Base-by-base conservation (phyloP, 805 yeast species). In the Hanseniaspora meyeri region DNA sequence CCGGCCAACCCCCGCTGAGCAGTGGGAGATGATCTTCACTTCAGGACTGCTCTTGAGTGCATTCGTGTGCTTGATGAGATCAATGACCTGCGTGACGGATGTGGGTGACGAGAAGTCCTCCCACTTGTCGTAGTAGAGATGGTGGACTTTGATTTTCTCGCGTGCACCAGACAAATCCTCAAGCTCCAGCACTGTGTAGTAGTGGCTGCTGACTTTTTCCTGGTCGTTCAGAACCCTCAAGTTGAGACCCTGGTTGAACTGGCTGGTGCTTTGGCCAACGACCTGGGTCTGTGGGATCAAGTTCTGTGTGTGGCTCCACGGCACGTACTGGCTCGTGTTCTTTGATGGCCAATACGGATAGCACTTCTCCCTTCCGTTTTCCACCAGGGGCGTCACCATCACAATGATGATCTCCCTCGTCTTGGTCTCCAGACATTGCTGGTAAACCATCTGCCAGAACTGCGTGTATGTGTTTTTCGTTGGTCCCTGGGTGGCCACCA, bases 1-100 rank as follows among this genome's bases (percentile, higher is more conserved):
- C 60, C 98, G 73, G 2, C 98, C 98, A 59, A 95, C 91, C 0
- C 98, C 98, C 0, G 98, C 98, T 5, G 96, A 88, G 64, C 98
- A 93, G 66, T 93, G 98, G 20, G 85, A 86, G 46, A 89, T 71
- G 1, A 82, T 74, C 20, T 93, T 91, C 48, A 65, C 68, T 1
- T 45, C 37, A n/a, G 43, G 17, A 1, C 55, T 43, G 8, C 62
- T 59, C 48, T 68, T 68, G 29, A 71, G 58, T 1, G 60, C 58
- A 42, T 68, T 67, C 0, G 68, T 66, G 19, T 68, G 65, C 4
- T 60, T 59, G 38, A 68, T 64, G 34, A 73, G 56, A 11, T 63
- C 49, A 59, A 69, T 61, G 1, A 73, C 64, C 0, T 73, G 69
- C 1, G 67, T 59, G 46, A 72, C 60, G 17, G 70, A 72, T 20